Conservation (phyloP, 2,329 filamentous ascomycete species). For the Aspergillus awamori region DNA sequence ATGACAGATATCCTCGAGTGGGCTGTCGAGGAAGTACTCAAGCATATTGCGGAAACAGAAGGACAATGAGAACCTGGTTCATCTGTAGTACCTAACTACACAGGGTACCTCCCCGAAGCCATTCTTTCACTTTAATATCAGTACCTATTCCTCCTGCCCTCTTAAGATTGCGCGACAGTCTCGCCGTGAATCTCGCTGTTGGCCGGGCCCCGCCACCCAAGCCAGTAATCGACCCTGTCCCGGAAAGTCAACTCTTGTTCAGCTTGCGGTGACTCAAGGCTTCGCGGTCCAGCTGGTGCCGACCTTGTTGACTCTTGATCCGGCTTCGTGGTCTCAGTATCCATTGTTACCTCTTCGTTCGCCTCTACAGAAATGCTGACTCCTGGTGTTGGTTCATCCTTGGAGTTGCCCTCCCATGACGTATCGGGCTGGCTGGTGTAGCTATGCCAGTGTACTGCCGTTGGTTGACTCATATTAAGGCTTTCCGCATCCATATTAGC, state of each 20-base stretch:
- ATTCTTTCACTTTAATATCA: neutral
- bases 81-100: neutral
- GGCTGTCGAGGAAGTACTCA: constrained; percentile 67
- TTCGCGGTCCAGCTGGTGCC: neutral
- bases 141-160: neutral
- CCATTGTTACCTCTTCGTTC: neutral
- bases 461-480: neutral
- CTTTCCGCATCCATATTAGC: too few species aligned
- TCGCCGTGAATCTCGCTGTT: neutral
- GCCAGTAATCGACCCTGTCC: constrained; percentile 36
- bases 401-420: neutral
- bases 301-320: neutral
- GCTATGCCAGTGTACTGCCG: neutral
- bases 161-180: neutral
- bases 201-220: constrained; percentile 37
- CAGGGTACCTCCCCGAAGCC: neutral
- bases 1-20: constrained; percentile 68
- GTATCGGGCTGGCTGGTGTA: neutral
- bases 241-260: constrained; percentile 19
- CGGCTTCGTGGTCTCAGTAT: neutral
- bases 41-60: constrained; percentile 24
- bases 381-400: neutral
- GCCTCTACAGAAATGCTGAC: neutral
- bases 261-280: neutral
- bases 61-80: neutral